Conservation (phyloP, 352 stramenopile species). For the Thraustochytrium sp. region DNA sequence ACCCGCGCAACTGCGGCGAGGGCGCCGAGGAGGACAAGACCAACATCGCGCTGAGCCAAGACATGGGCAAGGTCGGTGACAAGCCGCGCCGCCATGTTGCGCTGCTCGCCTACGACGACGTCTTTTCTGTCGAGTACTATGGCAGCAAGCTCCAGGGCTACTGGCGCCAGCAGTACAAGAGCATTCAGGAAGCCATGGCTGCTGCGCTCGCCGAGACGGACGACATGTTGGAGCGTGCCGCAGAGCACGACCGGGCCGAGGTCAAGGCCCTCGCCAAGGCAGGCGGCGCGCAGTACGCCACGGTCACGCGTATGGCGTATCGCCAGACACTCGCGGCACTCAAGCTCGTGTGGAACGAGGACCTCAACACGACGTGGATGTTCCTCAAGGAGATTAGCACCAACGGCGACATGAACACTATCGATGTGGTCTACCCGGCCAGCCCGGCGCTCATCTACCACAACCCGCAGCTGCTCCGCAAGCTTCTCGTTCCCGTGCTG, state of each 20-base stretch:
- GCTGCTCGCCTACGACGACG: slow-evolving; percentile 17
- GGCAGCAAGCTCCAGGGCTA: background rate
- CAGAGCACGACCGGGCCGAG: background rate
- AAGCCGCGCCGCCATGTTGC: background rate
- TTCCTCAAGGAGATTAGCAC: slow-evolving; percentile 49
- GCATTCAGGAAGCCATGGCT: background rate
- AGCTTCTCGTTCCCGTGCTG: slow-evolving; percentile 42
- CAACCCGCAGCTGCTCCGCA: background rate
- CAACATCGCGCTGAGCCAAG: background rate
- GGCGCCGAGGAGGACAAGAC: background rate
- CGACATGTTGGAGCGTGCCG: background rate
- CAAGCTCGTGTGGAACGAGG: slow-evolving; percentile 28
- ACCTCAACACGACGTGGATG: background rate
- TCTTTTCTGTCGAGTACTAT: slow-evolving; percentile 41
- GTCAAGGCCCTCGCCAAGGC: background rate
- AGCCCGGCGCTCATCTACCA: slow-evolving; percentile 20
- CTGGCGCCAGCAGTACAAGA: slow-evolving; percentile 21
- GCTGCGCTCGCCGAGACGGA: background rate
- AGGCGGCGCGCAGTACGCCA: slow-evolving; percentile 12
- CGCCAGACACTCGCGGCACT: slow-evolving; percentile 27
- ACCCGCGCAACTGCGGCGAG: background rate
- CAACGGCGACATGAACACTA: slow-evolving; percentile 45
- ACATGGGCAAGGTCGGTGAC: background rate
- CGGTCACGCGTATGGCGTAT: slow-evolving; percentile 16
- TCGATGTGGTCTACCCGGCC: slow-evolving; percentile 47